These are phyloP conservation scores for Kickxella alabastrina DNA, from an alignment of 192 early-diverging fungal genomes.

Conservation along the genomic window DNA sequence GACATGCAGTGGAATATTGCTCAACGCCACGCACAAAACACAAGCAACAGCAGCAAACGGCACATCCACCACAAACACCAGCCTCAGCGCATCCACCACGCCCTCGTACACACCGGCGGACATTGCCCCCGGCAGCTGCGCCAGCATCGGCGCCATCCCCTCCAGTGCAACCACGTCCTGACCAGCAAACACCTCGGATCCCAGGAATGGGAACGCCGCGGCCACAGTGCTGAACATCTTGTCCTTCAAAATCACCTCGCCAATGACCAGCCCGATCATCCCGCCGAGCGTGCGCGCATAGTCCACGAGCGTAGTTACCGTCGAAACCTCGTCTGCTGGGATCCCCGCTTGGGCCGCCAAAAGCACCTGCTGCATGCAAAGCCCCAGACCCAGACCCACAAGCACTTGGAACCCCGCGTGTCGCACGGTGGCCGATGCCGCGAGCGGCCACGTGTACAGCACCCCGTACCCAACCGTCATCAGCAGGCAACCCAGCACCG, in stretches of 20 bases:
- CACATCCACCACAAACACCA: constrained; percentile 44
- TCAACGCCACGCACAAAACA: constrained; percentile 34
- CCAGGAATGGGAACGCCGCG: constrained; percentile 16
- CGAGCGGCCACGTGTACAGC: constrained; percentile 35
- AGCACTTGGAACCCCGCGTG: constrained; percentile 36
- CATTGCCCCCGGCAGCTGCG: constrained; percentile 10
- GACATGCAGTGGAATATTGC: constrained; percentile 35
- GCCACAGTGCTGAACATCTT: constrained; percentile 34
- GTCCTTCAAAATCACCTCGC: constrained; percentile 45
- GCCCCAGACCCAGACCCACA: constrained; percentile 43
- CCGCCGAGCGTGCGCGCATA: constrained; percentile 51
- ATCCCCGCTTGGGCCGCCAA: constrained; percentile 39
- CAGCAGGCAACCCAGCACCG: constrained; percentile 35
- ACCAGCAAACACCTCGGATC: constrained; percentile 9
- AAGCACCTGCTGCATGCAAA: constrained; percentile 50
- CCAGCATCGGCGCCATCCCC: constrained; percentile 36
- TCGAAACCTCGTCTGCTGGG: constrained; percentile 36
- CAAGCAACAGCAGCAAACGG: constrained; percentile 44
- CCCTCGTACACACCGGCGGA: constrained; percentile 22
- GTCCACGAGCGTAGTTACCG: constrained; percentile 46
- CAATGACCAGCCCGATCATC: constrained; percentile 49
- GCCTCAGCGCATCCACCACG: constrained; percentile 32
- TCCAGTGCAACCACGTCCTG: constrained; percentile 34
- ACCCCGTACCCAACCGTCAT: constrained; percentile 46
- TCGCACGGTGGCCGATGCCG: constrained; percentile 4